Percentiles rank a stretch among this genome's conserved stretches.
Conservation (phyloP, 768 basidiomycete species). For the Zangia roseola region DNA sequence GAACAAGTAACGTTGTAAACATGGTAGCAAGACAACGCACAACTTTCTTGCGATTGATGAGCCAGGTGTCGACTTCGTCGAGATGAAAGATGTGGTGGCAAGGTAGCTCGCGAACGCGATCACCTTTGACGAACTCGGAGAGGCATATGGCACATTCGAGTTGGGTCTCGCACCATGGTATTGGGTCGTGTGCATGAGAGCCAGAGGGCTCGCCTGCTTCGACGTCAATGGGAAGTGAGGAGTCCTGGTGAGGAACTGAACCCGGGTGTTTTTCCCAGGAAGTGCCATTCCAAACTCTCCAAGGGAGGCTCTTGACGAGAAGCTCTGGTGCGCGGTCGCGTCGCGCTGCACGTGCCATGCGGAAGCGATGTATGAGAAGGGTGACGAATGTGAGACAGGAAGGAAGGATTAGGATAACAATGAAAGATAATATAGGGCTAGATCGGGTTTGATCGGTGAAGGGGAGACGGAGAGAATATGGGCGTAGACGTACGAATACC, state of each 20-base stretch:
- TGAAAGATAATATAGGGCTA: slow-evolving; percentile 82
- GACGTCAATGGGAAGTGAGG: slow-evolving; percentile 33
- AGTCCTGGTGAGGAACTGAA: slow-evolving; percentile 25
- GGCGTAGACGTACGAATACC: slow-evolving; percentile 69
- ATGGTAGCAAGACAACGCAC: slow-evolving; percentile 44
- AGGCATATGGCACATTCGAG: slow-evolving; percentile 93
- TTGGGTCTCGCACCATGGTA: slow-evolving; percentile 79
- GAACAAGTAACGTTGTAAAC: slow-evolving; percentile 1
- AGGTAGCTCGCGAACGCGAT: slow-evolving; percentile 87
- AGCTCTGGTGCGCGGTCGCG: slow-evolving; percentile 83
- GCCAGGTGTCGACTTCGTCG: slow-evolving; percentile 88
- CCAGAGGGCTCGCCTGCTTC: slow-evolving; percentile 38
- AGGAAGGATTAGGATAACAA: slow-evolving; percentile 87
- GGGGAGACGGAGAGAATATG: slow-evolving; percentile 1
- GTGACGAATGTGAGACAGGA: slow-evolving; percentile 87
- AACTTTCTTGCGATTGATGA: slow-evolving; percentile 89
- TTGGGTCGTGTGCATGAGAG: slow-evolving; percentile 34
- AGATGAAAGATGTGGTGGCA: slow-evolving; percentile 96
- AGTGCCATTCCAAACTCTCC: slow-evolving; percentile 77
- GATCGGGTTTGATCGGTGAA: slow-evolving; percentile 8
- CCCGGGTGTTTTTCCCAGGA: slow-evolving; percentile 78
- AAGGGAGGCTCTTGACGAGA: slow-evolving; percentile 74
- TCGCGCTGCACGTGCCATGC: slow-evolving; percentile 76
- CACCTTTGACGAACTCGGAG: slow-evolving; percentile 81
- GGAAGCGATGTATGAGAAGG: slow-evolving; percentile 84